Base-by-base conservation (phyloP, 257 asterid genomes). In the Forsythia suspensa region DNA sequence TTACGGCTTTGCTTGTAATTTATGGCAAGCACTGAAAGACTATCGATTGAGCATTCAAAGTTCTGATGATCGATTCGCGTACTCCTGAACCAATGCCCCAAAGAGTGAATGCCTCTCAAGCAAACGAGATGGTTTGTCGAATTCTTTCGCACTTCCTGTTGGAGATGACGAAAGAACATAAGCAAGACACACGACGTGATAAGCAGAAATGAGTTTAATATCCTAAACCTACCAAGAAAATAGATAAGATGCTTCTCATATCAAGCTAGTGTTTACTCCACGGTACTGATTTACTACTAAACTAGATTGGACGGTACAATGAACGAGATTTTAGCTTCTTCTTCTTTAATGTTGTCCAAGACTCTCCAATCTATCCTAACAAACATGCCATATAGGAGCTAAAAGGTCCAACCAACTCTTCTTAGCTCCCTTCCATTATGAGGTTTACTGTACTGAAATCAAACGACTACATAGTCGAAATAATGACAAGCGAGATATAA, bases 81-180 rank as follows among this genome's bases (percentile, higher is more conserved):
- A 96, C 83, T 96, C 99, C 77, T 94, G 95, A 80, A 96, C 99
- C 89, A 96, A 80, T 7, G 99, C 96, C n/a, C 96, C 98, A 63
- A 96, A 96, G 29, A 94, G 87, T 8, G 99, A 96, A 0, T 83
- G 93, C 86, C 94, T 86, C 84, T 90, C 97, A 9, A 96, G 93
- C 88, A 96, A 87, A 37, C 73, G 85, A 1, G 91, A 72, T 12
- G 99, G 99, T 34, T 21, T 83, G 80, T 94, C 98, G 16, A 94
- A 96, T 76, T 96, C 99, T 44, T 86, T 90, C 4, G 95, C 99
- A 75, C 11, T 71, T 55, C 99, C 98, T 94, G 85, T 80, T 13
- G 10, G 42, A 70, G 8, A 75, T 0, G 8, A 52, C 66, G 66
- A 70, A 3, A 5, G 15, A 67, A 52, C 15, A 43, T 66, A 13